Evolutionary conservation across 1,284 basidiomycete species (phyloP).

Genomic region (Ustilago bromivora): DNA sequence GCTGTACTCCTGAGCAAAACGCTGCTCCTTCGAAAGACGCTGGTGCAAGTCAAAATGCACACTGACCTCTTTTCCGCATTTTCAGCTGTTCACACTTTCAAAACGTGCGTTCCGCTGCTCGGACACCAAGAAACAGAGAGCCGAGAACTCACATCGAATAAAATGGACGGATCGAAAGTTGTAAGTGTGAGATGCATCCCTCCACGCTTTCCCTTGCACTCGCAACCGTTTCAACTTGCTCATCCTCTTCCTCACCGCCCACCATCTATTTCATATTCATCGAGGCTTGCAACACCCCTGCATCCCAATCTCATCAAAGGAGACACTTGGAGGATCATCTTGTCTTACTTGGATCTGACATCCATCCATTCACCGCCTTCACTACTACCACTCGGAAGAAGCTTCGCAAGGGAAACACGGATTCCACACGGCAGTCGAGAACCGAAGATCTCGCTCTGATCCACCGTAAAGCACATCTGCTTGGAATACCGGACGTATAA

Average conservation of each 20-base stretch:
- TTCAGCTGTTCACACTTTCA: slow-evolving; percentile 2
- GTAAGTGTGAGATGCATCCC: no score
- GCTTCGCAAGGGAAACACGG: no score
- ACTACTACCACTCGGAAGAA: neutral
- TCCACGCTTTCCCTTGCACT: no score
- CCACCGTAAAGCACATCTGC: neutral
- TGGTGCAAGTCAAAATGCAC: neutral
- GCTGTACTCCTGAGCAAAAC: neutral
- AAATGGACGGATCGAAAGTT: no score
- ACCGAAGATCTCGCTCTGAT: neutral
- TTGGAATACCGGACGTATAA: neutral
- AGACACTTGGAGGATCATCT: neutral
- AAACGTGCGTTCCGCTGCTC: neutral
- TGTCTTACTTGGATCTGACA: neutral
- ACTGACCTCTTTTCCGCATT: slow-evolving; percentile 13
- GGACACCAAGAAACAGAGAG: no score
- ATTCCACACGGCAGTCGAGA: no score
- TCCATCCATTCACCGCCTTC: neutral
- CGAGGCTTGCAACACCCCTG: neutral
- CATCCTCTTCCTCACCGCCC: slow-evolving; percentile 1
- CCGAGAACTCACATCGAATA: no score
- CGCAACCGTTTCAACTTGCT: neutral
- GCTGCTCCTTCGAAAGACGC: no score
- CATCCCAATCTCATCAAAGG: neutral
- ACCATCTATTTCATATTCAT: neutral